A percentile compares a stretch with the other conserved stretches of the same genome.
phyloP scores from a whole-genome alignment of 164 flowering plant species.

The Dillenia turbinata region DNA sequence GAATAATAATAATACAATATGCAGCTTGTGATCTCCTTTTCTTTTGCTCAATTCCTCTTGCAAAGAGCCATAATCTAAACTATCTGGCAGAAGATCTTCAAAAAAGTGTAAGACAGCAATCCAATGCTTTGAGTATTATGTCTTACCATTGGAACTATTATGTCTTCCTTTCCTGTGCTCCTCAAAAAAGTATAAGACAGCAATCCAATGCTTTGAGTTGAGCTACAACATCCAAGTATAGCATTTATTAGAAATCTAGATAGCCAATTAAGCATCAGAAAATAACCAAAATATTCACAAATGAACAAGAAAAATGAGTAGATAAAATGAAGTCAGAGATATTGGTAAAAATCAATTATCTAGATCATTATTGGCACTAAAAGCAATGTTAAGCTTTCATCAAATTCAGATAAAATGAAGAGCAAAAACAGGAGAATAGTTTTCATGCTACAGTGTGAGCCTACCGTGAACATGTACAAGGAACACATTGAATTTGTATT shows the following conservation, averaged over 20 bases:
- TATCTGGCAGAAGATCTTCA: too few species aligned
- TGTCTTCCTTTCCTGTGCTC: conserved; percentile 86
- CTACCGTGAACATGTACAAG: too few species aligned
- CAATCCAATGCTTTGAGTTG: conserved; percentile 83
- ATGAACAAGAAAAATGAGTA: not conserved
- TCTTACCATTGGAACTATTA: conserved; percentile 92
- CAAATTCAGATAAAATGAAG: too few species aligned
- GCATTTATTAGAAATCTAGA: not conserved
- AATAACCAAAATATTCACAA: not conserved
- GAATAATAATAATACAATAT: too few species aligned
- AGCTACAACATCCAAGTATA: conserved; percentile 21
- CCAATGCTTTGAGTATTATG: conserved; percentile 95
- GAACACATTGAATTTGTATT: too few species aligned
- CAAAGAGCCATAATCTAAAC: too few species aligned
- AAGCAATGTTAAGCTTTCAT: too few species aligned
- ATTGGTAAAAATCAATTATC: not conserved
- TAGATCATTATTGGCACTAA: too few species aligned
- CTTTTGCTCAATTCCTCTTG: too few species aligned
- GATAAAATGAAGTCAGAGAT: not conserved
- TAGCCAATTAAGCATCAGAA: not conserved
- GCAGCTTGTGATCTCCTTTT: too few species aligned
- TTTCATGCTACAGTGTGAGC: too few species aligned
- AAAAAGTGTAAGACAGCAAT: conserved; percentile 78
- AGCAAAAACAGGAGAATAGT: too few species aligned
- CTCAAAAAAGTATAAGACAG: conserved; percentile 82